These are phyloP conservation scores for Juncus inflexus DNA, from an alignment of 176 grass and related monocot species.

Conservation along the genomic window DNA sequence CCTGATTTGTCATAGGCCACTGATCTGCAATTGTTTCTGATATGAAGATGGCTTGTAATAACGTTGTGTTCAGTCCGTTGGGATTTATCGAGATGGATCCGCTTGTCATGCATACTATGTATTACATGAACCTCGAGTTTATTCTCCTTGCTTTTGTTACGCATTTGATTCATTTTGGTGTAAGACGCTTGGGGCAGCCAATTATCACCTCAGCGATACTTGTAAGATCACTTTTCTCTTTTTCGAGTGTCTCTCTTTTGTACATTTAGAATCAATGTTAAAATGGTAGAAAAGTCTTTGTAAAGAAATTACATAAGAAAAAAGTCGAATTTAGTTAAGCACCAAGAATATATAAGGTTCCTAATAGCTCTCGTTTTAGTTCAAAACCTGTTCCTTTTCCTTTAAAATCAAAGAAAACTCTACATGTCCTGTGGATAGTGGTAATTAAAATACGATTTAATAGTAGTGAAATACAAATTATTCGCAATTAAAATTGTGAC, in stretches of 20 bases:
- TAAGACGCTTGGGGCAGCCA: constrained; percentile 52
- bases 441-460: too few species aligned
- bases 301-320: neutral
- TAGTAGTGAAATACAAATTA: too few species aligned
- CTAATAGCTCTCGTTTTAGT: neutral
- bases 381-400: neutral
- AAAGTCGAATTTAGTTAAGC: neutral
- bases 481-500: too few species aligned
- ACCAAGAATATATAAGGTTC: neutral
- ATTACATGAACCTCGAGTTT: constrained; percentile 41
- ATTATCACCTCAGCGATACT: constrained; percentile 58
- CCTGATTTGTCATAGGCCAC: too few species aligned
- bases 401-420: too few species aligned
- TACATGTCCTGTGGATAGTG: too few species aligned
- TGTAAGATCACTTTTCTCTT: constrained; percentile 18
- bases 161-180: constrained; percentile 37
- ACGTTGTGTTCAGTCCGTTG: too few species aligned
- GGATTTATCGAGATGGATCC: too few species aligned
- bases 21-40: too few species aligned
- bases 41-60: too few species aligned
- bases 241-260: neutral
- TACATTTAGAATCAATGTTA: too few species aligned
- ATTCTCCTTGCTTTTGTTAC: constrained; percentile 40
- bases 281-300: too few species aligned
- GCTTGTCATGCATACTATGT: constrained; percentile 16